Evolutionary conservation across 768 basidiomycete species (phyloP), one percentile per base, ranked within the genome.

Genomic region (Mycena kentingensis): DNA sequence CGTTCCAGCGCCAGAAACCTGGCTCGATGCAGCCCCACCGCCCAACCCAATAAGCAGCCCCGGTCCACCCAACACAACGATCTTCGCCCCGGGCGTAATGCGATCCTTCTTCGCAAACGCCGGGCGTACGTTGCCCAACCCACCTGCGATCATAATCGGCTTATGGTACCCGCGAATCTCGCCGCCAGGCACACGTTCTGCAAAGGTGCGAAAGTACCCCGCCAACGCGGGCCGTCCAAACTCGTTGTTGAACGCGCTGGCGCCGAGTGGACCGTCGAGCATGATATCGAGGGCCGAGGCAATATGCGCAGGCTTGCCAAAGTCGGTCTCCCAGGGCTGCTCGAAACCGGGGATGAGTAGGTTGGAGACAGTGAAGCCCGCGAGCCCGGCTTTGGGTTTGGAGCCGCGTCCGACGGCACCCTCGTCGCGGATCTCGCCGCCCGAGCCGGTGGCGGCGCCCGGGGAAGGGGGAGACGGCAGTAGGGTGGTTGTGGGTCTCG

Each of bases 121-220:
- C 4, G 88, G 86, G 15, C 92, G 85, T 34, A 98, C 95, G 63
- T 90, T 98, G 4, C 97, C 97, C 57, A 94, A 84, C 22, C 97
- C 97, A 18, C 97, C 97, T 7, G 97, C 96, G 59, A 99, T 89
- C 97, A 99, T 99, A 75, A 99, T 97, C 13, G 97, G 97, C 69
- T 99, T 99, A 74, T 98, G 97, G 70, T 98, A 99, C 0, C 97
- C 97, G 48, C 95, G 75, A n/a, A 93, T 73, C 67, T 93, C 66
- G 8, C 75, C 71, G 26, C 82, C 66, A 19, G 85, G 79, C 1
- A 93, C 77, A 38, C 81, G 78, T 69, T 97, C 91, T 11, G 87
- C 79, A 71, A 97, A 98, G 0, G 97, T 96, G 41, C 97, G 86
- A 78, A 95, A 98, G 72, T 96, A 98, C 3, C 97, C 97, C 3